Base-by-base conservation (phyloP, 129 eudicot species). In the Tanacetum coccineum region DNA sequence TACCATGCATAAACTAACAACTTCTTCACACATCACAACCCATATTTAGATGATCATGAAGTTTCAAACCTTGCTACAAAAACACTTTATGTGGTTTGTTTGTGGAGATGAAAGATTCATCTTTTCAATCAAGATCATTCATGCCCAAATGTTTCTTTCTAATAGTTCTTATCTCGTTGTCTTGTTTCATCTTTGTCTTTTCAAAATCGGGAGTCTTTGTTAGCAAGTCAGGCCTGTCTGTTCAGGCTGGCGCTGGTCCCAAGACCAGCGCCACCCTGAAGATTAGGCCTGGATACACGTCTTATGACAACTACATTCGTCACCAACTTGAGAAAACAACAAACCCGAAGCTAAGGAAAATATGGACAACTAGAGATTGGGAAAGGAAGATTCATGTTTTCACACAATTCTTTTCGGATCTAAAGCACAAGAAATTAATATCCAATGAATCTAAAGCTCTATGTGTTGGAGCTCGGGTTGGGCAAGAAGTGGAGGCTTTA, bases 401-500 rank as follows among this genome's bases (percentile, higher is more conserved):
- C 76, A 10, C 82, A 20, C 59, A 50, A 2, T 85, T 85, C 65
- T 83, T 79, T 68, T 64, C 63, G 52, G 71, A 66, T 40, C 74
- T 85, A 58, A 81, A 85, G 59, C 30, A 53, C 7, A 69, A 75
- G 12, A 65, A 66, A 0, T 20, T 81, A 6, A 1, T 85, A 13
- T 72, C 64, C 3, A 81, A 85, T 70, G 67, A 70, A 19, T 85
- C 90, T 0, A 81, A 76, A 76, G 67, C 84, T 0, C 87, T 85
- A 14, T 85, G 84, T 49, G 65, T 85, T 59, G 90, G 90, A 13
- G 91, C 91, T 11, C 76, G 85, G 77, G 85, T 85, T 71, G 91
- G 91, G 74, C 87, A 85, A 42, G 91, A 85, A 59, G 91, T 82
- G 50, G 91, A 75, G 44, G 91, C 91, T 18, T 57, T 85, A 63